Percentiles rank a stretch among this genome's conserved stretches.
These are phyloP conservation scores for Handroanthus guayacan DNA, from an alignment of 257 asterid species.

Conservation along the genomic window DNA sequence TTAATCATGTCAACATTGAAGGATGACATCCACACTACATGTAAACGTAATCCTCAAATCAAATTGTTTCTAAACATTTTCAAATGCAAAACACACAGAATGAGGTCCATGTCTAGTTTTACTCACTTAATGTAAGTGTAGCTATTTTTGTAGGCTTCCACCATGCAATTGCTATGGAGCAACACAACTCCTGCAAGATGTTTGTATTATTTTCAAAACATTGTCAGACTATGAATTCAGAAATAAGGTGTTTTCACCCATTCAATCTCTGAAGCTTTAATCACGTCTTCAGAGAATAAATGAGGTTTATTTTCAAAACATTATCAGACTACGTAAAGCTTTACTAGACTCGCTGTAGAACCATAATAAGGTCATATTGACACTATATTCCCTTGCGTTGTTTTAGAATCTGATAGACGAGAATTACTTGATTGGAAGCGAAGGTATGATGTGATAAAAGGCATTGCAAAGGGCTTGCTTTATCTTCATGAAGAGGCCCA, in stretches of 20 bases:
- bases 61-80: background rate
- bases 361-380: conserved; percentile 3
- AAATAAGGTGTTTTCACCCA: background rate
- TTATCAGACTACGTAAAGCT: background rate
- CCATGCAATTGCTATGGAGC: too few species aligned
- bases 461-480: conserved; percentile 79
- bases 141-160: too few species aligned
- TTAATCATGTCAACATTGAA: background rate
- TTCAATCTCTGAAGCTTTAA: background rate
- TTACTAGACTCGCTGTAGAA: background rate
- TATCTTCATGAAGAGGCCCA: conserved; percentile 90
- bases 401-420: conserved; percentile 52
- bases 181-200: background rate
- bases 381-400: conserved; percentile 27
- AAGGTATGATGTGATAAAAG: conserved; percentile 70
- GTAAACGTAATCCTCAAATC: background rate
- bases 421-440: conserved; percentile 64
- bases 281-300: background rate
- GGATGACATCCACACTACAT: background rate
- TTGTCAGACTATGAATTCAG: background rate
- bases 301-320: background rate
- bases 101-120: background rate
- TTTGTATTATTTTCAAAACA: background rate
- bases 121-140: background rate
- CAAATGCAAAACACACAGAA: background rate